Percentiles rank a stretch among this genome's conserved stretches.
Conservation (phyloP, 73 alveolate genomes). For the Paraurostyla sp. region DNA sequence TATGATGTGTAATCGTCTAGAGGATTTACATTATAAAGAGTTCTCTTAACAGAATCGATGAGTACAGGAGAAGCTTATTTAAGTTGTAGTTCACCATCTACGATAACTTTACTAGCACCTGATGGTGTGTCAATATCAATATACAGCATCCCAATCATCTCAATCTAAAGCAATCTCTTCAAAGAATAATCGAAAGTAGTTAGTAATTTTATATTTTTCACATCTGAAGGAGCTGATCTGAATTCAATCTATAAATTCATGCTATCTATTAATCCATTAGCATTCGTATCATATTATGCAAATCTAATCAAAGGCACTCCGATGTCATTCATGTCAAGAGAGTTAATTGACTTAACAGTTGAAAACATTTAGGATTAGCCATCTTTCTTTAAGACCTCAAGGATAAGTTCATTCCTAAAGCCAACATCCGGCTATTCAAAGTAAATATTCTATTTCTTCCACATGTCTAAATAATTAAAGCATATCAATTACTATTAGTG, state of each 20-base stretch:
- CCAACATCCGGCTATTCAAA: slow-evolving; percentile 66
- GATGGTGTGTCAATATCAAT: slow-evolving; percentile 54
- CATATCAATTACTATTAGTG: slow-evolving; percentile 49
- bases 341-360: slow-evolving; percentile 33
- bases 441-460: slow-evolving; percentile 47
- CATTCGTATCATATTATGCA: slow-evolving; percentile 10
- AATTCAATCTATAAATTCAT: slow-evolving; percentile 37
- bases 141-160: slow-evolving; percentile 38
- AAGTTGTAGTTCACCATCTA: slow-evolving; percentile 50
- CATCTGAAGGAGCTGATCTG: slow-evolving; percentile 10
- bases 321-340: slow-evolving; percentile 12
- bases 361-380: slow-evolving; percentile 34
- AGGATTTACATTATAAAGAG: slow-evolving; percentile 56
- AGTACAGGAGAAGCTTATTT: slow-evolving; percentile 53
- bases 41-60: slow-evolving; percentile 57
- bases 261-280: slow-evolving; percentile 52
- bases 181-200: slow-evolving; percentile 48
- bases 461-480: slow-evolving; percentile 41
- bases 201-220: slow-evolving; percentile 20
- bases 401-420: slow-evolving; percentile 54
- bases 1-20: slow-evolving; percentile 28
- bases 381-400: not conserved
- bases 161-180: not conserved
- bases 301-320: slow-evolving; percentile 52
- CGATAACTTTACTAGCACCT: slow-evolving; percentile 56